phyloP scores from a whole-genome alignment of 305 asterid species.

The Fraxinus paxiana region DNA sequence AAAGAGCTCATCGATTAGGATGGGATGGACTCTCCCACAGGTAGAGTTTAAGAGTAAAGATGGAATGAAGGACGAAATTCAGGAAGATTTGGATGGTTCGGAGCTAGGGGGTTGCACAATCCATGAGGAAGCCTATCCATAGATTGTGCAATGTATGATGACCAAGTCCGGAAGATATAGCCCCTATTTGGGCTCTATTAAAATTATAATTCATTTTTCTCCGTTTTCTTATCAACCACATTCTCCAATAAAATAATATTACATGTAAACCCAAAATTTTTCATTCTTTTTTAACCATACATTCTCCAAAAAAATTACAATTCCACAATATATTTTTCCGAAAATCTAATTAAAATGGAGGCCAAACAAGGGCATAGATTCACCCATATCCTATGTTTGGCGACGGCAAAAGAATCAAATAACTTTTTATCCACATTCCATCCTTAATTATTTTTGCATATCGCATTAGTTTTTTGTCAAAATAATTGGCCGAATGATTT shows the following conservation, averaged over 20 bases:
- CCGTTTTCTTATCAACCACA: not conserved
- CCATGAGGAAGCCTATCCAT: not conserved
- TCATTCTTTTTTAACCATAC: not conserved
- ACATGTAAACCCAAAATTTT: not conserved
- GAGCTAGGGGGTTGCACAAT: not conserved
- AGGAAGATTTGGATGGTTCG: not conserved
- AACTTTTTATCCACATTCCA: not conserved
- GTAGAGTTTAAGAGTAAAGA: not conserved
- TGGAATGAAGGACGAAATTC: not conserved
- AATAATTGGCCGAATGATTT: not conserved
- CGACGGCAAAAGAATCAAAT: not conserved
- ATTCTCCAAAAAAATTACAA: too few relatives aligned
- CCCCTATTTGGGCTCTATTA: not conserved
- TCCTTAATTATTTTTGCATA: not conserved
- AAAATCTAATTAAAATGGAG: not conserved
- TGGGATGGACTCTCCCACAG: not conserved
- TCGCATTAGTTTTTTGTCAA: not conserved
- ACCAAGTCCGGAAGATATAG: not conserved
- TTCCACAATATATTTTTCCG: not conserved
- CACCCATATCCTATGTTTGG: not conserved
- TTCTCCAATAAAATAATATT: not conserved
- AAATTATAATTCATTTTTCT: not conserved
- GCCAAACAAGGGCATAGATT: not conserved
- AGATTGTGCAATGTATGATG: not conserved
- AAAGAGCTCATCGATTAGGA: not conserved